Conservation (phyloP, 2,329 filamentous ascomycete species). For the Myriosclerotinia duriaeana region DNA sequence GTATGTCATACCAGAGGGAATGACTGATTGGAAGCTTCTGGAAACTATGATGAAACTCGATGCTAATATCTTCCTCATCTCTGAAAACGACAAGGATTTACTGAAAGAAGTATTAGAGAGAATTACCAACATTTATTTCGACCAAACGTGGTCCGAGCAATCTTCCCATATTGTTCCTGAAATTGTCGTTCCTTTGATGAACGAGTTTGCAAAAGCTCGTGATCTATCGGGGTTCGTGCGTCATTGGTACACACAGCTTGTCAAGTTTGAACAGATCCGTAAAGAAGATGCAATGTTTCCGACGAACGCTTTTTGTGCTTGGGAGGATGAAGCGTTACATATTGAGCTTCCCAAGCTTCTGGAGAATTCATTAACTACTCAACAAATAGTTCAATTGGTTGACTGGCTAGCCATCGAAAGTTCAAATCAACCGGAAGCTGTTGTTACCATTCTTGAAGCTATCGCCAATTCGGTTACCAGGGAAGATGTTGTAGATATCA, state of each 20-base stretch:
- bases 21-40: slow-evolving; percentile 45
- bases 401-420: slow-evolving; percentile 41
- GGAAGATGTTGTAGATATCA: slow-evolving; percentile 40
- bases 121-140: slow-evolving; percentile 37
- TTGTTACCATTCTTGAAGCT: slow-evolving; percentile 43
- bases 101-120: slow-evolving; percentile 40
- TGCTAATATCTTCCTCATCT: slow-evolving; percentile 47
- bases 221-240: slow-evolving; percentile 45
- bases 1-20: slow-evolving; percentile 33
- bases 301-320: slow-evolving; percentile 33
- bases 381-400: slow-evolving; percentile 43
- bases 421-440: slow-evolving; percentile 33
- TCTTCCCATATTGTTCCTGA: slow-evolving; percentile 39
- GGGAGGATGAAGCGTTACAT: slow-evolving; percentile 39
- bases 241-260: slow-evolving; percentile 42
- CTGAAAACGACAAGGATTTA: slow-evolving; percentile 38
- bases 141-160: slow-evolving; percentile 29
- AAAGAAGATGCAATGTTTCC: slow-evolving; percentile 22
- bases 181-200: slow-evolving; percentile 45
- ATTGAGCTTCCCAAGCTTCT: slow-evolving; percentile 38
- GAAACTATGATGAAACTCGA: slow-evolving; percentile 48
- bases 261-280: slow-evolving; percentile 35
- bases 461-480: slow-evolving; percentile 43
- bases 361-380: slow-evolving; percentile 42
- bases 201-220: slow-evolving; percentile 45